phyloP scores from a whole-genome alignment of 306 rosid species.

The Trichosanthes cucumerina region DNA sequence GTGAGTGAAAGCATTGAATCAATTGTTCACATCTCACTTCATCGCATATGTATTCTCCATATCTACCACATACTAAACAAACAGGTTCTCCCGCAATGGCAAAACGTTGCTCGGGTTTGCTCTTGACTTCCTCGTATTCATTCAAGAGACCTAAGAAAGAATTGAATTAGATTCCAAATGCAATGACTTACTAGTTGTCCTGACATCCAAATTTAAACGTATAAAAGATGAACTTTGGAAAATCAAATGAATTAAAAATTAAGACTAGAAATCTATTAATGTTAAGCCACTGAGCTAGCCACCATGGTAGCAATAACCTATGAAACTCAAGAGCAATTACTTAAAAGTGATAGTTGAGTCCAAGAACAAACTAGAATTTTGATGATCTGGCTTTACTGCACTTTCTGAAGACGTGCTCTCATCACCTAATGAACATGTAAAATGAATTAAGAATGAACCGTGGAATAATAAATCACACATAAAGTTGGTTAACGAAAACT shows the following conservation, averaged over 20 bases:
- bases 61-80: constrained; percentile 77
- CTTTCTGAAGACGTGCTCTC: constrained; percentile 38
- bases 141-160: constrained; percentile 22
- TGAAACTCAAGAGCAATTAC: background rate
- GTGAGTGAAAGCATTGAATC: background rate
- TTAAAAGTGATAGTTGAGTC: background rate
- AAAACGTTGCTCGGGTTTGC: constrained; percentile 56
- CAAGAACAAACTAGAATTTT: constrained; percentile 40
- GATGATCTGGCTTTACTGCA: constrained; percentile 33
- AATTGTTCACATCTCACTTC: constrained; percentile 36
- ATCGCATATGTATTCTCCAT: constrained; percentile 79
- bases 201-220: background rate
- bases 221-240: background rate
- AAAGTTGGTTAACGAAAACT: background rate
- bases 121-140: constrained; percentile 35
- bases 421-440: constrained; percentile 39
- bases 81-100: constrained; percentile 69
- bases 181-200: background rate
- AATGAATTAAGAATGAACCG: background rate
- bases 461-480: background rate
- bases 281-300: background rate
- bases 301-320: background rate
- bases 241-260: background rate
- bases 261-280: background rate
- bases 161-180: constrained; percentile 2